phyloP scores from a whole-genome alignment of 257 asterid species.

The Catharanthus roseus region DNA sequence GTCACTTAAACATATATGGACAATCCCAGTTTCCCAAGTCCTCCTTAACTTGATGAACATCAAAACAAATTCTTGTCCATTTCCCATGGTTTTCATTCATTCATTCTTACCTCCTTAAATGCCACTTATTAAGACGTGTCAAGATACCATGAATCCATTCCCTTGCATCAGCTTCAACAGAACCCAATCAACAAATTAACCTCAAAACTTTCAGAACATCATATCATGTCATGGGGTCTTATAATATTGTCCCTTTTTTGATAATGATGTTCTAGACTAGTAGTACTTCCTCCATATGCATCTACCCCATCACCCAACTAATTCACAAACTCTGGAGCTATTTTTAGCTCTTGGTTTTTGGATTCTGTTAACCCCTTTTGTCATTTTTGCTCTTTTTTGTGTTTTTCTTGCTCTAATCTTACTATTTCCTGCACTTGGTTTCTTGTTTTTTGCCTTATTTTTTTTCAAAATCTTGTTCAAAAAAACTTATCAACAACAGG shows the following conservation, averaged over 20 bases:
- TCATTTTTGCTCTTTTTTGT: conserved; percentile 2
- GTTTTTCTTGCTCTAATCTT: conserved; percentile 7
- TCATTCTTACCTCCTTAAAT: background rate
- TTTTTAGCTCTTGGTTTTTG: conserved; percentile 10
- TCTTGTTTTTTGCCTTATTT: background rate
- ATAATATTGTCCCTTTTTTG: background rate
- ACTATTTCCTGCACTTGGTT: conserved; percentile 10
- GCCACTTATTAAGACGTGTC: conserved; percentile 3
- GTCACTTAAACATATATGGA: background rate
- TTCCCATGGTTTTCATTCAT: background rate
- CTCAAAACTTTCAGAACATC: too few relatives aligned
- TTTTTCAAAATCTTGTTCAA: conserved; percentile 2
- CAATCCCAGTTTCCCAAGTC: background rate
- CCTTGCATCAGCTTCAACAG: background rate
- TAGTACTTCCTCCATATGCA: too few relatives aligned
- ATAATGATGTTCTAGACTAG: background rate
- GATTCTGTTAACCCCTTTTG: conserved; percentile 6
- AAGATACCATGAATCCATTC: background rate
- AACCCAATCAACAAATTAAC: background rate
- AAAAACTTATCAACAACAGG: background rate
- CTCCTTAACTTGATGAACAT: background rate
- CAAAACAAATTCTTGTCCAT: background rate
- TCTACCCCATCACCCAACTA: background rate
- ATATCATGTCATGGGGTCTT: background rate
- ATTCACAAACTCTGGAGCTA: conserved; percentile 6